Base-by-base conservation (phyloP, 768 basidiomycete species). In the Sporobolomyces roseus region DNA sequence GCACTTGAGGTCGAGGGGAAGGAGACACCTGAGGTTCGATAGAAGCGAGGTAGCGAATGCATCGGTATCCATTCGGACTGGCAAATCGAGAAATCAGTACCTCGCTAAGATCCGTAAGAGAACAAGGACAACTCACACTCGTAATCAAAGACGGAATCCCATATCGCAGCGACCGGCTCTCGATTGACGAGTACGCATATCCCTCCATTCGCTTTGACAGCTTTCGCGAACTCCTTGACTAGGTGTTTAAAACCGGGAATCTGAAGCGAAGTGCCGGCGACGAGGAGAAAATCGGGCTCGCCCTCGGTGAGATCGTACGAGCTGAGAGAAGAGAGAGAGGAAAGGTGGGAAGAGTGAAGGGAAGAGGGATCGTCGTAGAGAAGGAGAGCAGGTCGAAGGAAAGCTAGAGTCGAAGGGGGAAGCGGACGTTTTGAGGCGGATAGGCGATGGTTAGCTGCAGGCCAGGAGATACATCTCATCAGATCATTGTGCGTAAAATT, bases 221-320 rank as follows among this genome's bases (percentile, higher is more conserved):
- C 82, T 71, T 84, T 86, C 6, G 93, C 91, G 66, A 97, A 93
- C 50, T 93, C 91, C 79, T 91, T 94, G 56, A 96, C 92, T 36
- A 97, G 84, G 75, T 86, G 88, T 80, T 90, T 91, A 61, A 97
- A 81, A 17, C 72, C 94, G 73, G 96, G 93, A 12, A 98, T 96
- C 78, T 96, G 94, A 65, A 99, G 83, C 23, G 91, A 93, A 17
- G 96, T 98, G 21, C 94, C 94, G 88, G 97, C 93, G 75, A 99
- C 88, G 75, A 99, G 86, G 43, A 99, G 81, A 81, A 94, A 83
- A 77, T 97, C 94, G 2, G 96, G 96, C n/a, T 85, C n/a, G n/a
- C n/a, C 87, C 56, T 86, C 85, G 16, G 81, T 78, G 8, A 96
- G 77, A 77, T 99, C 94, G n/a, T 83, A 80, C 6, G 84, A 81